Percentiles rank a stretch among this genome's conserved stretches.
Conservation (phyloP, 345 rosid species). For the Eucalyptus decipiens region DNA sequence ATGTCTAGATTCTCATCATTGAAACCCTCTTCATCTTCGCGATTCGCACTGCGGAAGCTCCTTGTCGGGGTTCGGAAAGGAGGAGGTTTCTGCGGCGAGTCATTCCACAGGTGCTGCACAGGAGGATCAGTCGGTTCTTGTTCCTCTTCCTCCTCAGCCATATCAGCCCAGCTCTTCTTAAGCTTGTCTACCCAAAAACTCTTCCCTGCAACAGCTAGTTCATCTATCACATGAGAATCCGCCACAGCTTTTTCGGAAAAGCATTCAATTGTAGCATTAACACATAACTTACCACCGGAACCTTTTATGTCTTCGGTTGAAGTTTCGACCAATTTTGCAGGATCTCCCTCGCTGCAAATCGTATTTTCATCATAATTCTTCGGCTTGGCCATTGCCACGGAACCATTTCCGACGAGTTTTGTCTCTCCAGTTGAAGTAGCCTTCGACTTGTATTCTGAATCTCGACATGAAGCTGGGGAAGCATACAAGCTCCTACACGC, state of each 20-base stretch:
- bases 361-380: background rate
- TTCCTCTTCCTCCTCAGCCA: constrained; percentile 76
- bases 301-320: background rate
- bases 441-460: background rate
- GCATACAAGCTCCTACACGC: background rate
- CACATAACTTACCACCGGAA: background rate
- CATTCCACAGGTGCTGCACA: background rate
- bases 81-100: background rate
- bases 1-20: constrained; percentile 29
- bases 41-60: background rate
- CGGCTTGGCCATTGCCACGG: background rate
- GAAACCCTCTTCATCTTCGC: background rate
- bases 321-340: background rate
- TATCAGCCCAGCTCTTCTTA: constrained; percentile 79
- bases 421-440: background rate
- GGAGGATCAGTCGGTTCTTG: background rate
- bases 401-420: background rate
- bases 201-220: constrained; percentile 5
- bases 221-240: background rate
- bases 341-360: background rate
- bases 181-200: background rate
- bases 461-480: background rate
- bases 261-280: background rate
- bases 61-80: background rate
- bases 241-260: background rate